Conservation (phyloP, 2,329 filamentous ascomycete species). For the Stagonosporopsis tanaceti region DNA sequence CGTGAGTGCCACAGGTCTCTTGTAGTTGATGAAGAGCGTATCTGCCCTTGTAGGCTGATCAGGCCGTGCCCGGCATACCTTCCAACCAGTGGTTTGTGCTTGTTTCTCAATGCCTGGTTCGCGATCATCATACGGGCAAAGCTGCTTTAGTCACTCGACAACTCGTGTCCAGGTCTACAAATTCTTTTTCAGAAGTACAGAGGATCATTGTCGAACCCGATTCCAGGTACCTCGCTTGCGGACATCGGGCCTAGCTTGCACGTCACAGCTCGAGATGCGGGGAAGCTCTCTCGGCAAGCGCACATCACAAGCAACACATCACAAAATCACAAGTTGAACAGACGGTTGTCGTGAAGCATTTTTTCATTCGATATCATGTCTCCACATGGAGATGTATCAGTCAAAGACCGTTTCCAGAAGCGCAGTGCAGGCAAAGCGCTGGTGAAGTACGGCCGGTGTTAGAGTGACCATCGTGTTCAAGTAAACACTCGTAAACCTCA, state of each 20-base stretch:
- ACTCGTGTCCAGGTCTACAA: too few species aligned
- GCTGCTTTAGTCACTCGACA: too few species aligned
- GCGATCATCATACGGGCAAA: too few species aligned
- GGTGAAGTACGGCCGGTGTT: slow-evolving; percentile 43
- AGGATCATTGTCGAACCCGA: too few species aligned
- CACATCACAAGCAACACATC: slow-evolving; percentile 21
- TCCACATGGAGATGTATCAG: slow-evolving; percentile 48
- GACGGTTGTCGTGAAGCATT: slow-evolving; percentile 47
- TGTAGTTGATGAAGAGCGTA: too few species aligned
- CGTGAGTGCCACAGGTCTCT: too few species aligned
- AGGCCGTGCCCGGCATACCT: too few species aligned
- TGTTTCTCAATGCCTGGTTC: too few species aligned
- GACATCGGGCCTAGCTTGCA: not conserved
- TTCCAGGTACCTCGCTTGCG: not conserved
- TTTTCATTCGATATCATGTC: slow-evolving; percentile 44
- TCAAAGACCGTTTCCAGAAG: slow-evolving; percentile 46
- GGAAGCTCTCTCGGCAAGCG: slow-evolving; percentile 22
- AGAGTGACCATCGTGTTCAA: slow-evolving; percentile 47
- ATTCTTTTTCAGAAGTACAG: too few species aligned
- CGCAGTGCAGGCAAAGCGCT: slow-evolving; percentile 21
- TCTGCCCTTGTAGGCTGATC: too few species aligned
- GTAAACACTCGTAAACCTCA: slow-evolving; percentile 47
- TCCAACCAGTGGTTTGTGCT: too few species aligned
- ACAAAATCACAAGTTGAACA: slow-evolving; percentile 15
- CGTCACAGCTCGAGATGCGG: slow-evolving; percentile 20